phyloP scores from a whole-genome alignment of 106 monocot species.

The Allium fistulosum region DNA sequence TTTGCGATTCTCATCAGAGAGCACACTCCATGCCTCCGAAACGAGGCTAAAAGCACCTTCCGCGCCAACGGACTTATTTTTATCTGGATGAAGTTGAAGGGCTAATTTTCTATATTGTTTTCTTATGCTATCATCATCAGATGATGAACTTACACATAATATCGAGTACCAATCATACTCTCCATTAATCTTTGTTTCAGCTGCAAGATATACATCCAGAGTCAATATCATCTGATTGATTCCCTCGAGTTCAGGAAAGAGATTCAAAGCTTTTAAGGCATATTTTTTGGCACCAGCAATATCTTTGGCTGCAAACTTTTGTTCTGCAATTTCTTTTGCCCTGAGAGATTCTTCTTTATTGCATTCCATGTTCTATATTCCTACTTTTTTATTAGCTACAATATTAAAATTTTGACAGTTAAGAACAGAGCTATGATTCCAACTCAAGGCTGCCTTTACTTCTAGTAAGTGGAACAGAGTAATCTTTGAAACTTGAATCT shows the following conservation, averaged over 20 bases:
- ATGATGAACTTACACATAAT: slow-evolving; percentile 19
- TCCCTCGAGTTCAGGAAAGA: slow-evolving; percentile 49
- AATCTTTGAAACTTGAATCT: neutral
- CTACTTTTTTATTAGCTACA: neutral
- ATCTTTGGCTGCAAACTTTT: slow-evolving; percentile 38
- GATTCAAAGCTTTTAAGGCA: slow-evolving; percentile 46
- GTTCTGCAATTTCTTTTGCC: slow-evolving; percentile 59
- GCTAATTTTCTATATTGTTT: slow-evolving; percentile 78
- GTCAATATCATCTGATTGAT: slow-evolving; percentile 50
- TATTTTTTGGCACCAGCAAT: slow-evolving; percentile 49
- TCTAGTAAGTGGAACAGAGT: neutral
- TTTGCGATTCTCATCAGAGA: slow-evolving; percentile 38
- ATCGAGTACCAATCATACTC: slow-evolving; percentile 58
- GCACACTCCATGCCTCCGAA: slow-evolving; percentile 56
- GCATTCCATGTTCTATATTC: slow-evolving; percentile 36
- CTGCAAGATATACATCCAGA: slow-evolving; percentile 43
- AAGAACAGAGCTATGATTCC: neutral
- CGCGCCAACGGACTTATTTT: slow-evolving; percentile 73
- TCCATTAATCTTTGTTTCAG: slow-evolving; percentile 27
- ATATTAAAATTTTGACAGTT: neutral
- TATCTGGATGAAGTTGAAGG: slow-evolving; percentile 65
- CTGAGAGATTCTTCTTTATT: slow-evolving; percentile 60
- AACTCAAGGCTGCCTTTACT: neutral
- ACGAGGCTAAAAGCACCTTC: slow-evolving; percentile 74
- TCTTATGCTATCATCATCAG: slow-evolving; percentile 62